Base-by-base conservation (phyloP, 2,329 filamentous ascomycete genomes). In the Passalora sequoiae region DNA sequence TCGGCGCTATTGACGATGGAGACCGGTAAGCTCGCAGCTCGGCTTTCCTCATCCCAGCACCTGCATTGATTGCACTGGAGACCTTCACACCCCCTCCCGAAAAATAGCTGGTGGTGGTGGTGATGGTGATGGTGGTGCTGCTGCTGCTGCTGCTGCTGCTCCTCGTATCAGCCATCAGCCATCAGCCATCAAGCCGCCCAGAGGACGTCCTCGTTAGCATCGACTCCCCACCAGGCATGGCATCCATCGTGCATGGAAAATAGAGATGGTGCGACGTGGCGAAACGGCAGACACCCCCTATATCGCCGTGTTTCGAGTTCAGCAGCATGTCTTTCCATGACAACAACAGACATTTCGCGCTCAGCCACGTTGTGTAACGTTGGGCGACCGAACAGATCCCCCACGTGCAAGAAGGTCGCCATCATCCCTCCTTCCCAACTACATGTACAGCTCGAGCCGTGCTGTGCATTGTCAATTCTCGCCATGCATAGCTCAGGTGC, bases 1-100 rank as follows among this genome's bases (percentile, higher is more conserved):
- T 48, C 53, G 32, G 40, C 47, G 37, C 42, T 42, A 24, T 44
- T 58, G 33, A 55, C 47, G 35, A 61, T 61, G 59, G 59, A 62
- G 42, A 56, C 55, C 60, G 59, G 60, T 62, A 55, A 59, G 58
- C 29, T 33, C 41, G 39, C 36, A 59, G 58, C 29, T 33, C 41
- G 39, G 32, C 57, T 38, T 43, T 24, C 35, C 20, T 32, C 17
- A 49, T 46, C 50, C 53, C 33, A 38, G 55, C 46, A 45, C 44
- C 38, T 58, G 55, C 56, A 55, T 17, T 43, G 43, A 47, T 37
- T 49, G 41, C 37, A 27, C 12, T 12, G 12, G 24, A n/a, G n/a
- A n/a, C n/a, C n/a, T n/a, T n/a, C n/a, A n/a, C n/a, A n/a, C n/a
- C n/a, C n/a, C n/a, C n/a, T n/a, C n/a, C n/a, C n/a, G n/a, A n/a